Evolutionary conservation across 352 stramenopile species (phyloP), one percentile per base, ranked within the genome.

Genomic region (Bremia lactucae): DNA sequence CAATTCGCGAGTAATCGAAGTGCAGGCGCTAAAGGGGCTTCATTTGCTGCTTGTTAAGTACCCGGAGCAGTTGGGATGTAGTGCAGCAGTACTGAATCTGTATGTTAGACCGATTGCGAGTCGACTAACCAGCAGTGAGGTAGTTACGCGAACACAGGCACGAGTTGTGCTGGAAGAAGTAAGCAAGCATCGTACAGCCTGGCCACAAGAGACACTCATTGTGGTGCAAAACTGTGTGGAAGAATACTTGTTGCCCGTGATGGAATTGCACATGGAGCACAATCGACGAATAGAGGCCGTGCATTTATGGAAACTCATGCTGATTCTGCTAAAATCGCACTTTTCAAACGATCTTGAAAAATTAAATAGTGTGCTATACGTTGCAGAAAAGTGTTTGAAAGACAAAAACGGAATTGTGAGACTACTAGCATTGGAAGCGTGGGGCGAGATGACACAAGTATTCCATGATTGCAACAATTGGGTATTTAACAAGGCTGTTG

Each of bases 1-100:
- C 46, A 68, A 82, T 53, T 82, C 74, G 0, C 69, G 74, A 14
- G 42, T 55, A 24, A 84, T 84, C 37, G 71, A 76, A 42, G 47
- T 84, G 33, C 56, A 87, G 49, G 72, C 72, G 11, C 36, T 87
- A n/a, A 72, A 73, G 25, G 74, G 69, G 3, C 46, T 87, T 19
- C 69, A 75, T 18, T 31, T 69, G 42, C 36, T 84, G 24, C 18
- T 79, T 23, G 36, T 69, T n/a, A 81, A 82, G 45, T 72, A 65
- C 43, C 62, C 67, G 6, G 25, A 68, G 20, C 56, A 68, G 19
- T 46, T 78, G 46, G 45, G 59, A 4, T 37, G 23, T 4, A 44
- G 59, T 9, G 25, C 36, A 2, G 38, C 51, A 14, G 56, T 65
- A 6, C 43, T 87, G 18, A 42, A 25, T 9, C 58, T 83, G 5